These are phyloP conservation scores for Simplicillium aogashimaense DNA, from an alignment of 2,329 filamentous ascomycete species.

Conservation along the genomic window DNA sequence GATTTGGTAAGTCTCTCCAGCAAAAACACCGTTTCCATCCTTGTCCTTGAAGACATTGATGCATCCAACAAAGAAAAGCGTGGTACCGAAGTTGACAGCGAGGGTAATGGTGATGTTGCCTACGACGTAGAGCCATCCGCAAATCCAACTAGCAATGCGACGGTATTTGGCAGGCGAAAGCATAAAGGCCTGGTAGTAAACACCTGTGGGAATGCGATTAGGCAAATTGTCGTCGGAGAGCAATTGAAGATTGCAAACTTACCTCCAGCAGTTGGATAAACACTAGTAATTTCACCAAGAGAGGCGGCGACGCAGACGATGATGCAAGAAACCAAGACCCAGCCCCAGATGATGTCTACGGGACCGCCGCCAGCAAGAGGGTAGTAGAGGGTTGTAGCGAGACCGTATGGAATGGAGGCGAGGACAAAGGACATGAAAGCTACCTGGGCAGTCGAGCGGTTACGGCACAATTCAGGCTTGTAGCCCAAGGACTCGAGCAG, in stretches of 20 bases:
- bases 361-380: constrained; percentile 58
- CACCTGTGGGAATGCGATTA: constrained; percentile 21
- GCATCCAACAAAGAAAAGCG: constrained; percentile 48
- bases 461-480: constrained; percentile 54
- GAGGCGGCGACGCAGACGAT: constrained; percentile 62
- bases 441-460: constrained; percentile 57
- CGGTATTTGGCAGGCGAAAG: constrained; percentile 52
- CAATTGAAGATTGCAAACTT: constrained; percentile 8
- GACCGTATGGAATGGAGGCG: constrained; percentile 64
- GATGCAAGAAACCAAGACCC: constrained; percentile 58
- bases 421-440: constrained; percentile 71
- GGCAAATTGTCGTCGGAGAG: background rate
- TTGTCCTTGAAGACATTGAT: constrained; percentile 43
- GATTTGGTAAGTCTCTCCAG: constrained; percentile 51
- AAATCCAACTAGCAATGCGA: constrained; percentile 57
- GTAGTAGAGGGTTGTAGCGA: constrained; percentile 60
- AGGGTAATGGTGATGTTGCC: constrained; percentile 76
- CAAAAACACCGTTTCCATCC: constrained; percentile 32
- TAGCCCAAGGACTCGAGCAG: constrained; percentile 56
- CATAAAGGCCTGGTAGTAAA: constrained; percentile 75
- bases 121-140: constrained; percentile 67
- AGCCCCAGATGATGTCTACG: constrained; percentile 63
- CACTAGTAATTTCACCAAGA: constrained; percentile 64
- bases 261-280: constrained; percentile 68
- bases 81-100: constrained; percentile 75